A percentile compares a stretch with the other conserved stretches of the same genome.
These are phyloP conservation scores for Annulohypoxylon stygium DNA, from an alignment of 495 filamentous ascomycete genomes.

Conservation along the genomic window DNA sequence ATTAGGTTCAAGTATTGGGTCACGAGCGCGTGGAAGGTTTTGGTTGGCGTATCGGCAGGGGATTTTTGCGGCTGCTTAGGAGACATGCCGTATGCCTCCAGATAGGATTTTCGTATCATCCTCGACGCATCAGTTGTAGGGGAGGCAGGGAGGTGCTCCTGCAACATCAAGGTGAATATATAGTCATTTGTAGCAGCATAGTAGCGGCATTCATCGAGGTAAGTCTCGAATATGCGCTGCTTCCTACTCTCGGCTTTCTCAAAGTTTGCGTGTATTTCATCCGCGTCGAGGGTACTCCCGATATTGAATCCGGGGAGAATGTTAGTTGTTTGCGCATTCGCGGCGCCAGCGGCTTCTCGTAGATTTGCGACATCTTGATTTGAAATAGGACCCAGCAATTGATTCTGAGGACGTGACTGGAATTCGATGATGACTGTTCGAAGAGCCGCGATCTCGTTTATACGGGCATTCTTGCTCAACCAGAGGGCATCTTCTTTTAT, in stretches of 20 bases:
- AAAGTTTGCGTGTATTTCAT: slow-evolving; percentile 67
- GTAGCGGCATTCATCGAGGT: slow-evolving; percentile 75
- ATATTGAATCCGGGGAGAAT: slow-evolving; percentile 61
- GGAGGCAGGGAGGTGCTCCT: slow-evolving; percentile 48
- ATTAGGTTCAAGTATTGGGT: slow-evolving; percentile 57
- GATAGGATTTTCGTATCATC: slow-evolving; percentile 47
- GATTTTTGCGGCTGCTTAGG: slow-evolving; percentile 48
- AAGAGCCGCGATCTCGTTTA: slow-evolving; percentile 87
- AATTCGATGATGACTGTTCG: slow-evolving; percentile 85
- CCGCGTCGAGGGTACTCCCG: slow-evolving; percentile 58
- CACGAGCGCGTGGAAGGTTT: slow-evolving; percentile 54
- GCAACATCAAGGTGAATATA: slow-evolving; percentile 59
- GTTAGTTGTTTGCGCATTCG: slow-evolving; percentile 64
- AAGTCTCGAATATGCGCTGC: slow-evolving; percentile 72
- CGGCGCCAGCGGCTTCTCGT: slow-evolving; percentile 72
- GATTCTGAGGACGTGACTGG: slow-evolving; percentile 75
- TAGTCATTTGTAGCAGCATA: slow-evolving; percentile 65
- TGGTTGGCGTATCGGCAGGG: slow-evolving; percentile 47
- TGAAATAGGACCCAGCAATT: slow-evolving; percentile 74
- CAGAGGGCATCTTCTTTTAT: slow-evolving; percentile 89
- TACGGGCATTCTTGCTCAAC: slow-evolving; percentile 79
- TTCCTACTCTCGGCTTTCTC: slow-evolving; percentile 68
- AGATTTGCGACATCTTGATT: slow-evolving; percentile 76
- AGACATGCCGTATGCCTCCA: slow-evolving; percentile 51
- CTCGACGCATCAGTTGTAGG: slow-evolving; percentile 48